These are phyloP conservation scores for Tulasnella sp. DNA, from an alignment of 768 basidiomycete species.

Conservation along the genomic window DNA sequence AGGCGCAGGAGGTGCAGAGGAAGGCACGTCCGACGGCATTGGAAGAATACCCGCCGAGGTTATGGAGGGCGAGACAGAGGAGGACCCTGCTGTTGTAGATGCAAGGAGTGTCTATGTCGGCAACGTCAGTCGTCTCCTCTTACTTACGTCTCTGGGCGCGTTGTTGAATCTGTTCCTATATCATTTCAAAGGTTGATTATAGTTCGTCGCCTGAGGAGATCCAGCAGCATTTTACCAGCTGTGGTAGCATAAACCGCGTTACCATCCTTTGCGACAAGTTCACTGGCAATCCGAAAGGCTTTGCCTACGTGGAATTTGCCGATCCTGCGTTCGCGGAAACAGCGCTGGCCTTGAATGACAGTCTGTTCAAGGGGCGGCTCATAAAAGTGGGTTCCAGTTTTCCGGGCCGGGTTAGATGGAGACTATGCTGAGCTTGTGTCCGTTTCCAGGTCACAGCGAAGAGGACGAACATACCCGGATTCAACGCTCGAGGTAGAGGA, in stretches of 20 bases:
- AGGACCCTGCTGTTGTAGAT: slow-evolving; percentile 75
- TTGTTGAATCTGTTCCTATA: neutral
- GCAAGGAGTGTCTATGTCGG: slow-evolving; percentile 86
- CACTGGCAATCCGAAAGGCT: slow-evolving; percentile 98
- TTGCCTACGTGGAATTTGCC: slow-evolving; percentile 97
- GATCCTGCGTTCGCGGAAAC: slow-evolving; percentile 85
- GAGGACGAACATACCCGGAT: slow-evolving; percentile 91
- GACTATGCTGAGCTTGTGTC: neutral
- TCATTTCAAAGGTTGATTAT: slow-evolving; percentile 74
- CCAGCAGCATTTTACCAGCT: slow-evolving; percentile 92
- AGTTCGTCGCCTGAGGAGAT: slow-evolving; percentile 96
- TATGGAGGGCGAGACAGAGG: slow-evolving; percentile 41
- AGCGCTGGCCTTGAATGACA: slow-evolving; percentile 88
- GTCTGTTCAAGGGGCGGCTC: slow-evolving; percentile 84
- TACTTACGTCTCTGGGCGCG: neutral
- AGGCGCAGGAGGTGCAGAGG: slow-evolving; percentile 39
- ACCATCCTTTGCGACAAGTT: slow-evolving; percentile 99
- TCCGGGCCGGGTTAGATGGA: neutral
- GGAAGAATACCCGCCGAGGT: neutral
- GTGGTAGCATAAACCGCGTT: slow-evolving; percentile 96
- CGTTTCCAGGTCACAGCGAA: slow-evolving; percentile 74
- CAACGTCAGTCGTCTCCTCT: slow-evolving; percentile 51
- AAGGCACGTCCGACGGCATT: slow-evolving; percentile 27
- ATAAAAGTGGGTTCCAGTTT: slow-evolving; percentile 60
- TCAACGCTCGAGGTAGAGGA: slow-evolving; percentile 65